Base-by-base conservation (phyloP, 371 early-diverging fungal genomes). In the Sporodiniella umbellata region DNA sequence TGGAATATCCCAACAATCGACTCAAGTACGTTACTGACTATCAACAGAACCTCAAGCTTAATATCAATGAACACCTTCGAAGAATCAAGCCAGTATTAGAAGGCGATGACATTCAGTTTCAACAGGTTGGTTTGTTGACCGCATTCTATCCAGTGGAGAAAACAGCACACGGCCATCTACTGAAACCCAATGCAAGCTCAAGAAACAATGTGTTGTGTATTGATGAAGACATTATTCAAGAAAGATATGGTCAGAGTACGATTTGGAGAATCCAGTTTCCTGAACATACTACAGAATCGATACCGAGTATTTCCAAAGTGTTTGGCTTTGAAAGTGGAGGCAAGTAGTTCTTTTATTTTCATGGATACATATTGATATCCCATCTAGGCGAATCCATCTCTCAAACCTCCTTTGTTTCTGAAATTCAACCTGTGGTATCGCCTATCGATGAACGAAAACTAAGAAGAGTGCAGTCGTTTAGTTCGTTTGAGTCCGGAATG, bases 1-100 rank as follows among this genome's bases (percentile, higher is more conserved):
- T 91, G 37, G 72, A 75, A 28, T 72, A 74, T 61, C 71, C 91
- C 56, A 84, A 89, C 48, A 64, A 78, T 22, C 60, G 68, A n/a
- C 72, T 88, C 6, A 62, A 69, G 48, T 58, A 58, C 12, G 51
- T 51, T 18, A 58, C 55, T 3, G 52, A 63, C 26, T 31, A 39
- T 4, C 53, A 52, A 10, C 25, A 33, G 2, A 43, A 60, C 14
- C 38, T 52, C 3, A 60, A 55, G 8, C 51, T 64, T 2, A 71
- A 75, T 23, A 58, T 67, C 5, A 64, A 75, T 42, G 64, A 71
- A n/a, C 51, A 45, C 14, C 50, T 75, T 25, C 58, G 67, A 11
- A 52, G 62, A 8, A 52, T 54, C 14, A 60, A 64, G 12, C 72
- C 67, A 0, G 23, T 75, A 0, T 12, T 71, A 0, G 54, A 64